Conservation (phyloP, 371 early-diverging fungal species). For the Mitosporidium daphniae region DNA sequence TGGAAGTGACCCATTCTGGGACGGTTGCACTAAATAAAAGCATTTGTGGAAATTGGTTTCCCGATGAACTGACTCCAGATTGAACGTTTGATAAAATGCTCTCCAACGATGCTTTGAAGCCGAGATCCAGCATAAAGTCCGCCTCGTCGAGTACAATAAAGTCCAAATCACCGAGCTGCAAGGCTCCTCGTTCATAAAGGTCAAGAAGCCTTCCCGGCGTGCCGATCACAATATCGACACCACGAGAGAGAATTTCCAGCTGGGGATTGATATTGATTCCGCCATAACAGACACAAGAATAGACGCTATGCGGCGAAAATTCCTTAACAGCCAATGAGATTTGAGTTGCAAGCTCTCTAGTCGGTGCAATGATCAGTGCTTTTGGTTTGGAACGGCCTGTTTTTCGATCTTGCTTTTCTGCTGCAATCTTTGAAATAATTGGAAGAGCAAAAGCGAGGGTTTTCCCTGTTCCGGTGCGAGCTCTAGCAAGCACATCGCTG, state of each 20-base stretch:
- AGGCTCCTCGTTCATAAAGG: slow-evolving; percentile 43
- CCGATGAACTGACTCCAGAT: too few species aligned
- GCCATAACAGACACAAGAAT: slow-evolving; percentile 1
- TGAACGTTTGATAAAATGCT: too few species aligned
- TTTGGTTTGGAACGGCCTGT: slow-evolving; percentile 7
- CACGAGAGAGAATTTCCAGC: slow-evolving; percentile 3
- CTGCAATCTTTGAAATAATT: slow-evolving; percentile 20
- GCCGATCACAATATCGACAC: slow-evolving; percentile 30
- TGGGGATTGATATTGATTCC: slow-evolving; percentile 5
- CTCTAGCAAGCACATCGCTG: slow-evolving; percentile 7
- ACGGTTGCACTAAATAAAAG: too few species aligned
- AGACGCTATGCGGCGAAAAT: not conserved
- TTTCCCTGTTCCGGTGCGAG: slow-evolving; percentile 27
- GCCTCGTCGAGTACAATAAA: slow-evolving; percentile 92
- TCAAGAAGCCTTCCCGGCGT: slow-evolving; percentile 93
- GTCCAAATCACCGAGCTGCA: slow-evolving; percentile 22
- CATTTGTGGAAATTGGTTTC: too few species aligned
- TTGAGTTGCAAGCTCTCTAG: slow-evolving; percentile 62
- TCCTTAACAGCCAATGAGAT: slow-evolving; percentile 10
- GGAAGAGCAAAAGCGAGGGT: slow-evolving; percentile 63
- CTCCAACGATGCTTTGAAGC: too few species aligned
- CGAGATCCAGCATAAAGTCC: slow-evolving; percentile 79
- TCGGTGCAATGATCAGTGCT: slow-evolving; percentile 37
- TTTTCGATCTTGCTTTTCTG: slow-evolving; percentile 6
- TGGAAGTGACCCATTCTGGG: too few species aligned